phyloP scores from a whole-genome alignment of 139 green algal genomes.

The Chlorella sp. region DNA sequence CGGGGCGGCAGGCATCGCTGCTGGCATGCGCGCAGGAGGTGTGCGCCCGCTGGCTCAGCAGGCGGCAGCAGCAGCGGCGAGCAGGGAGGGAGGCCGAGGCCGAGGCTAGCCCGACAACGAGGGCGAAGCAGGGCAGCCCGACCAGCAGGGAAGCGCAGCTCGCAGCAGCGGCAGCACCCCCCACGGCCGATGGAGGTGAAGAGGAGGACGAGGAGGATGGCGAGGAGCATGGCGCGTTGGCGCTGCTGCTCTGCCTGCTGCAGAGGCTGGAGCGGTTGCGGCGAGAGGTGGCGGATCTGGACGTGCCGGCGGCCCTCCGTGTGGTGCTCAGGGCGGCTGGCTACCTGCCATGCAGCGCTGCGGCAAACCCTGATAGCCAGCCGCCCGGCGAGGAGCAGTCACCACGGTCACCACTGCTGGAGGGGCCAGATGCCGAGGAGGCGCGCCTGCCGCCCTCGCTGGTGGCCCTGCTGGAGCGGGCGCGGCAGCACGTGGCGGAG shows the following conservation, averaged over 20 bases:
- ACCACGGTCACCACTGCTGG: too few relatives aligned
- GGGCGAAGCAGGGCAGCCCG: too few relatives aligned
- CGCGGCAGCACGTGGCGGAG: neutral
- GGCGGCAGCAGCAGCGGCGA: neutral
- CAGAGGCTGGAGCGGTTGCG: neutral
- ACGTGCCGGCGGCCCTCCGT: too few relatives aligned
- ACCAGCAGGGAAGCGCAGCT: neutral
- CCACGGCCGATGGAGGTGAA: neutral
- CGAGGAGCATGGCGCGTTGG: slow-evolving; percentile 1
- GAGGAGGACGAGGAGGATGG: neutral
- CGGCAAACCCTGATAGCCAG: too few relatives aligned
- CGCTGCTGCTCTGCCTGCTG: neutral
- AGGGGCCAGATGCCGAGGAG: too few relatives aligned
- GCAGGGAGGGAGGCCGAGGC: neutral
- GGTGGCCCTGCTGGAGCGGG: neutral
- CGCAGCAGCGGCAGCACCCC: neutral
- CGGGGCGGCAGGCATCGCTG: neutral
- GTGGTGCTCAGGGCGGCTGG: too few relatives aligned
- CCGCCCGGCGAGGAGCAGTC: too few relatives aligned
- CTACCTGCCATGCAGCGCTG: too few relatives aligned
- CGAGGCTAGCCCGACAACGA: neutral
- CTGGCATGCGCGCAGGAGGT: slow-evolving; percentile 9
- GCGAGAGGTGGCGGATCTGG: too few relatives aligned
- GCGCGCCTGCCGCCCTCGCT: slow-evolving; percentile 7
- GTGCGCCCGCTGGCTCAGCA: slow-evolving; percentile 4